These are phyloP conservation scores for Hygrophila difformis DNA, from an alignment of 257 asterid genomes.

Conservation along the genomic window DNA sequence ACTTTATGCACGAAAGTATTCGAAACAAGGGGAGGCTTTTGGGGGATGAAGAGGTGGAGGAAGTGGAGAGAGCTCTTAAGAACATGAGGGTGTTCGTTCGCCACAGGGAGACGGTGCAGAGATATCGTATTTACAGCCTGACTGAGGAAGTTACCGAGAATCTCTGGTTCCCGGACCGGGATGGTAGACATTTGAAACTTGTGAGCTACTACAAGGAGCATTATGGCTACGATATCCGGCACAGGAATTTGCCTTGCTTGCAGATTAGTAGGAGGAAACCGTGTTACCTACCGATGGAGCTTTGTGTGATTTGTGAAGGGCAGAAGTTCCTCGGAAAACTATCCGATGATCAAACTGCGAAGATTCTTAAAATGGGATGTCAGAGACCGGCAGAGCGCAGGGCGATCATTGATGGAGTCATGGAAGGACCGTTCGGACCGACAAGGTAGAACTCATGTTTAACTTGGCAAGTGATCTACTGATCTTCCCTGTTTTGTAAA, in stretches of 20 bases:
- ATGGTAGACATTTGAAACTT: constrained; percentile 48
- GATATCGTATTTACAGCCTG: constrained; percentile 62
- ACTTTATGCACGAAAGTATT: constrained; percentile 46
- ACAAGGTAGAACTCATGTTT: constrained; percentile 45
- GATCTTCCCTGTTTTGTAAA: neutral
- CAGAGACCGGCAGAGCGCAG: constrained; percentile 70
- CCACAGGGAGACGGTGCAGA: constrained; percentile 79
- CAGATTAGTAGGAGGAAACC: constrained; percentile 82
- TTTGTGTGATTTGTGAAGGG: constrained; percentile 93
- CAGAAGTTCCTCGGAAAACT: constrained; percentile 95
- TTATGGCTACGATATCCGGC: constrained; percentile 65
- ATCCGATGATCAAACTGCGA: constrained; percentile 86
- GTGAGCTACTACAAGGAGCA: constrained; percentile 73
- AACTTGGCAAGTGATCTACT: too few species aligned
- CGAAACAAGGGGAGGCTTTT: constrained; percentile 32
- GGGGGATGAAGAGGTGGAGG: constrained; percentile 47
- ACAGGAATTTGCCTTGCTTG: constrained; percentile 76
- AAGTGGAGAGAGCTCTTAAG: constrained; percentile 70
- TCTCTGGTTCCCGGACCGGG: constrained; percentile 72
- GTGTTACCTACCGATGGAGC: constrained; percentile 93
- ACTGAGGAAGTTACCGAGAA: constrained; percentile 59
- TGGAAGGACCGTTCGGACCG: constrained; percentile 91
- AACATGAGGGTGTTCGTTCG: constrained; percentile 81
- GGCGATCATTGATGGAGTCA: constrained; percentile 56
- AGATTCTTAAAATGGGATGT: constrained; percentile 79